Evolutionary conservation across 192 early-diverging fungal genomes (phyloP), one percentile per base, ranked within the genome.

Genomic region (Tieghemiomyces parasiticus): DNA sequence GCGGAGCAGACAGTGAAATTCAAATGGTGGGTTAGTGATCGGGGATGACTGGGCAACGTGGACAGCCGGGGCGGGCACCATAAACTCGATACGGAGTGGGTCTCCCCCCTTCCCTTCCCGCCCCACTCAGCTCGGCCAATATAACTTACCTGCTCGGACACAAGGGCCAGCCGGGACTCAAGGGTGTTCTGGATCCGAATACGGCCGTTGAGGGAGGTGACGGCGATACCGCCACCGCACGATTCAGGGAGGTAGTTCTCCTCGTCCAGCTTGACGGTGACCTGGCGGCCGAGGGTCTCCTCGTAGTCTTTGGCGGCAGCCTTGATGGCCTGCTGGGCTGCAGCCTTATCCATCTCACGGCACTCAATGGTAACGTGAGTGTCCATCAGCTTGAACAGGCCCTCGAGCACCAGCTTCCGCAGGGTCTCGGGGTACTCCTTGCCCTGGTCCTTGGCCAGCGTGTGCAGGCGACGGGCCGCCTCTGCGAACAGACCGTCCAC

Each of bases 161-260:
- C 75, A 60, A 96, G 77, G 13, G 82, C 84, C 61, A 99, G 71
- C 42, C 95, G 82, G n/a, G 86, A 78, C 69, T 90, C 90, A 58
- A 94, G 76, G 28, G 94, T 95, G 75, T 97, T 99, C 68, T 84
- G 77, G 47, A 91, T 80, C 34, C 75, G 76, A 65, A 95, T 93
- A 42, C 84, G 79, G 47, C 89, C 90, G 46, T 84, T 77, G 58
- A 82, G 67, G 24, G 81, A 82, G 52, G 79, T 74, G 19, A 95
- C 73, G 31, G 92, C 81, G 34, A 97, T 86, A 52, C 95, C 95
- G 61, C 95, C 95, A 63, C 90, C 79, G 64, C 88, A 86, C 65
- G 35, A 61, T n/a, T 86, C 85, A 2, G 91, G 77, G 47, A 95
- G 70, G 47, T 80, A 72, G 46, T 83, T 78, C 25, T 68, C 70